These are phyloP conservation scores for Gynostemma pentaphyllum DNA, from an alignment of 306 rosid genomes.

Conservation along the genomic window DNA sequence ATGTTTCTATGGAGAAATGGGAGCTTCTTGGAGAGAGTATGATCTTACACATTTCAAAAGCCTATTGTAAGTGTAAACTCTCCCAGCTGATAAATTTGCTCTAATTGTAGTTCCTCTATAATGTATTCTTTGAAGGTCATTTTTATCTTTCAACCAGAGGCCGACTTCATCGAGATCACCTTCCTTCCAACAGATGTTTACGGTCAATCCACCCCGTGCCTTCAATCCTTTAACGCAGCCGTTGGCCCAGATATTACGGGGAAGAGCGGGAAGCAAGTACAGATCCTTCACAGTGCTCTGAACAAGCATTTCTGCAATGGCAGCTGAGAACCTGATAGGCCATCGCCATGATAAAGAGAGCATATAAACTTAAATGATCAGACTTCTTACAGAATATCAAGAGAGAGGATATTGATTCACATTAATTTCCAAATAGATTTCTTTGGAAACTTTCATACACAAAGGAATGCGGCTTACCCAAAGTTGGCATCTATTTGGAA, in stretches of 20 bases:
- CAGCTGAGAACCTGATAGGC: constrained; percentile 36
- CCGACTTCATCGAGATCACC: constrained; percentile 36
- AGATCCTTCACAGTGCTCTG: constrained; percentile 43
- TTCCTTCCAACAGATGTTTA: constrained; percentile 41
- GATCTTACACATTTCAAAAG: constrained; percentile 23
- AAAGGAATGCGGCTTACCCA: constrained; percentile 39
- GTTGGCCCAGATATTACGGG: constrained; percentile 34
- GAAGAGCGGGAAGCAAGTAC: constrained; percentile 51
- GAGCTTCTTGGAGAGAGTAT: background rate
- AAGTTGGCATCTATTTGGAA: constrained; percentile 97
- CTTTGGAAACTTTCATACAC: background rate
- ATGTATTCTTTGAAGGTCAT: constrained; percentile 17
- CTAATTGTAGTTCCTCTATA: constrained; percentile 26
- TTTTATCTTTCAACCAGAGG: constrained; percentile 20
- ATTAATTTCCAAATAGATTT: background rate
- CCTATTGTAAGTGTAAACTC: constrained; percentile 24
- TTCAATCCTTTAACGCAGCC: constrained; percentile 46
- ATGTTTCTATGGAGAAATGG: background rate
- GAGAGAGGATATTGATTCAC: background rate
- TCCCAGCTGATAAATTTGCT: constrained; percentile 18
- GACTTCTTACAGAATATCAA: background rate
- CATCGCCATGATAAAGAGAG: background rate
- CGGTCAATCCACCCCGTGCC: constrained; percentile 47
- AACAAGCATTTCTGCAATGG: constrained; percentile 50
- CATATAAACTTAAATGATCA: background rate